phyloP scores from a whole-genome alignment of 129 eudicot species.

The Arctium minus region DNA sequence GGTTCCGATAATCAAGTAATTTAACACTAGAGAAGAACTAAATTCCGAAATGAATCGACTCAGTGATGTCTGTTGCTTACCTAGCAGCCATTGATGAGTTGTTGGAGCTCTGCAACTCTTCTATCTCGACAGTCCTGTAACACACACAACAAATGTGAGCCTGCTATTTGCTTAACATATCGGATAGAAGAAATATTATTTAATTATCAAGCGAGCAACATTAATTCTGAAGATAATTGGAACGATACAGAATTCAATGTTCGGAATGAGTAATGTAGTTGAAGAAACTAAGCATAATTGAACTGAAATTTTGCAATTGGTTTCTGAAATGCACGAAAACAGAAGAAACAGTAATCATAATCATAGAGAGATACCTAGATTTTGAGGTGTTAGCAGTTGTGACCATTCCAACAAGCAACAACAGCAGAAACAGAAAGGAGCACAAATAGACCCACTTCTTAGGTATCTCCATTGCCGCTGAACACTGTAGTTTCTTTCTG shows the following conservation, averaged over 20 bases:
- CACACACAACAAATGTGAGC: constrained; percentile 9
- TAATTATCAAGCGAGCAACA: background rate
- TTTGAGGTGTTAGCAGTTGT: constrained; percentile 14
- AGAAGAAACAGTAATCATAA: background rate
- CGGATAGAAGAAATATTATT: background rate
- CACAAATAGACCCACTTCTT: constrained; percentile 14
- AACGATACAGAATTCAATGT: background rate
- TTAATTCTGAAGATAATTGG: background rate
- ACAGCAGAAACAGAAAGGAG: constrained; percentile 28
- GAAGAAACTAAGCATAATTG: background rate
- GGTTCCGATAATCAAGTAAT: constrained; percentile 12
- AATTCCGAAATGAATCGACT: constrained; percentile 21
- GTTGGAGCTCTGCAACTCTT: constrained; percentile 50
- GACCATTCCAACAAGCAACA: constrained; percentile 27
- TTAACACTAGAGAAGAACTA: background rate
- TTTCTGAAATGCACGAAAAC: background rate
- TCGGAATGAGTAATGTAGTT: background rate
- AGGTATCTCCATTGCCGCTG: constrained; percentile 22
- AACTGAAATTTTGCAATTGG: background rate
- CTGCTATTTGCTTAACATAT: background rate
- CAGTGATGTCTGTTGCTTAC: constrained; percentile 25
- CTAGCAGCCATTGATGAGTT: constrained; percentile 74
- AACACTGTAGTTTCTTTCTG: background rate
- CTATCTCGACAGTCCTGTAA: constrained; percentile 46
- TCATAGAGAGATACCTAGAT: constrained; percentile 23